Base-by-base conservation (phyloP, 495 filamentous ascomycete species). In the Cercophora samala region DNA sequence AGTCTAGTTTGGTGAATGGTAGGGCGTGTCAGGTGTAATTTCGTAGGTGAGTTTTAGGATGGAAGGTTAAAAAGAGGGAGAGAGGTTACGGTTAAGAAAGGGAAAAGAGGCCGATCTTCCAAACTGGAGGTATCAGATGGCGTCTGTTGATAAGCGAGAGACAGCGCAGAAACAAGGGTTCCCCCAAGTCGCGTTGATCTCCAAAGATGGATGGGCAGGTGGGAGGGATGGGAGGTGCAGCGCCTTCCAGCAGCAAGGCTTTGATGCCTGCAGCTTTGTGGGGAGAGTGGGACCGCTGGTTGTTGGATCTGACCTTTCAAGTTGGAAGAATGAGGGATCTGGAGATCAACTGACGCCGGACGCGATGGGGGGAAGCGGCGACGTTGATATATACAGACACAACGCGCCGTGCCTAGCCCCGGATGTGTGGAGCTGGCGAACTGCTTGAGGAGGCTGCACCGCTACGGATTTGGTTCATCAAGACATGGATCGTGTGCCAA, bases 401-500 rank as follows among this genome's bases (percentile, higher is more conserved):
- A 24, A 66, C 22, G 58, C 64, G 29, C 52, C 29, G 56, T 53
- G 53, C 53, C 53, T 18, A 21, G 9, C 37, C 2, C 11, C 37
- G 11, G 37, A 11, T 46, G 9, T 17, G 15, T 17, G 15, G 8
- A 46, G 37, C 37, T 9, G 37, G 58, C 58, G 58, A 62, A 13
- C 24, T 62, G 60, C 60, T 19, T 21, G n/a, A 29, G n/a, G n/a
- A 42, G 8, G 25, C 25, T 17, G 26, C 25, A 42, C 62, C 63
- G 55, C 59, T 46, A 51, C 26, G 63, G 11, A n/a, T 19, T 46
- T 6, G 26, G 21, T 29, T 62, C 60, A 62, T 32, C 24, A 62
- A 51, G 58, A 54, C 55, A 62, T 46, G 62, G 55, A 56, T 65
- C 21, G 51, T 46, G 18, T 42, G 66, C 66, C 66, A 68, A 68